These are phyloP conservation scores for Thielaviopsis populi DNA, from an alignment of 2,329 filamentous ascomycete species.

Conservation along the genomic window DNA sequence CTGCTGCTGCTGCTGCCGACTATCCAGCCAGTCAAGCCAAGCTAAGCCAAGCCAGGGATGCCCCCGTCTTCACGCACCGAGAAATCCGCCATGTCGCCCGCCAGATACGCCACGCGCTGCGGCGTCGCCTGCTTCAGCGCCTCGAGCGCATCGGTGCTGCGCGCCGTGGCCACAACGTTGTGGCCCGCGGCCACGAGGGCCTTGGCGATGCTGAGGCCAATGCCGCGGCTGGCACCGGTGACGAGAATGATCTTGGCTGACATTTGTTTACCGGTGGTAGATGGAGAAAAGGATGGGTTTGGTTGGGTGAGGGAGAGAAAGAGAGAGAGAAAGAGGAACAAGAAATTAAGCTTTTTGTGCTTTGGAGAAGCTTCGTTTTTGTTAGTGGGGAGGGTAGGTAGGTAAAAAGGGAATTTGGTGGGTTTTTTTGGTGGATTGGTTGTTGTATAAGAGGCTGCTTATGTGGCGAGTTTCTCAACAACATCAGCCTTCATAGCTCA, in stretches of 20 bases:
- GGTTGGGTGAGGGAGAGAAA: too few relatives aligned
- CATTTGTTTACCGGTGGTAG: too few relatives aligned
- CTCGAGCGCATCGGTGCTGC: slow-evolving; percentile 35
- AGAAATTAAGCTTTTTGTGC: too few relatives aligned
- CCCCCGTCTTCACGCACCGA: slow-evolving; percentile 26
- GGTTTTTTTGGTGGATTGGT: neutral
- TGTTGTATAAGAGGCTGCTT: neutral
- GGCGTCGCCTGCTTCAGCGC: slow-evolving; percentile 37
- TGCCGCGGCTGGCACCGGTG: slow-evolving; percentile 48
- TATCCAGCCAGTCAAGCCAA: too few relatives aligned
- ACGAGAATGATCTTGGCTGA: slow-evolving; percentile 52
- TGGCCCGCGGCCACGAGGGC: slow-evolving; percentile 38
- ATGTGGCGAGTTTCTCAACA: neutral
- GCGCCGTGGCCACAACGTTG: slow-evolving; percentile 44
- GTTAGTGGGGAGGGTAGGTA: neutral
- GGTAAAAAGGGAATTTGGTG: neutral
- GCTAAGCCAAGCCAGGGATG: too few relatives aligned
- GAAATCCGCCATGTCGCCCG: slow-evolving; percentile 39
- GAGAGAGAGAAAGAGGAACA: too few relatives aligned
- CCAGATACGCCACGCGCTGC: slow-evolving; percentile 39
- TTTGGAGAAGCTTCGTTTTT: neutral
- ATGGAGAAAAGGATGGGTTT: neutral
- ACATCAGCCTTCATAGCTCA: slow-evolving; percentile 12
- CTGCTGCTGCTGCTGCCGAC: too few relatives aligned
- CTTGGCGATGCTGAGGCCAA: slow-evolving; percentile 41